Evolutionary conservation across 1,284 basidiomycete genomes (phyloP).

Genomic region (Rhizoctonia solani): DNA sequence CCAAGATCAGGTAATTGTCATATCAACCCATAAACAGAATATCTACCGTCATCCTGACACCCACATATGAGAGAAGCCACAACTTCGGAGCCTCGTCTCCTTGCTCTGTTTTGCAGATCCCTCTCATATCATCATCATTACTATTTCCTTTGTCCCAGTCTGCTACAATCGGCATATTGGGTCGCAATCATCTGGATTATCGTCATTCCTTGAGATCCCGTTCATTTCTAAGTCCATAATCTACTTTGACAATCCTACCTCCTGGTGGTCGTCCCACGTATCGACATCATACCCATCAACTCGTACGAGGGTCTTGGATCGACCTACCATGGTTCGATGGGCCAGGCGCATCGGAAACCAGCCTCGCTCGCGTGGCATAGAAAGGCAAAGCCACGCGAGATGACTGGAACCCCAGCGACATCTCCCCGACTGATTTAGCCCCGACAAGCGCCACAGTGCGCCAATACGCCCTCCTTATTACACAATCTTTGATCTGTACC

Average conservation of each 20-base stretch:
- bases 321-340: slow-evolving; percentile 22
- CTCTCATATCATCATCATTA: slow-evolving; percentile 18
- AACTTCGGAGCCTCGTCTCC: slow-evolving; percentile 14
- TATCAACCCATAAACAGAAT: slow-evolving; percentile 33
- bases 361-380: slow-evolving; percentile 35
- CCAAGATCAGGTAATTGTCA: slow-evolving; percentile 23
- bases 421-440: background rate
- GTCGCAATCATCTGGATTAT: slow-evolving; percentile 16
- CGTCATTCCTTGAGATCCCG: slow-evolving; percentile 27
- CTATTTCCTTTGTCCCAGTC: slow-evolving; percentile 17
- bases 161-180: slow-evolving; percentile 20
- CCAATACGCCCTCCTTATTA: background rate
- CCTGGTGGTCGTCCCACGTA: slow-evolving; percentile 10
- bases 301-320: slow-evolving; percentile 29
- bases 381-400: slow-evolving; percentile 33
- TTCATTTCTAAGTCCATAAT: slow-evolving; percentile 11
- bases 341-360: background rate
- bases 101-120: slow-evolving; percentile 21
- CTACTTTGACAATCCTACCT: slow-evolving; percentile 1
- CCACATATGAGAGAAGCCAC: slow-evolving; percentile 26
- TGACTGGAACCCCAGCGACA: slow-evolving; percentile 26
- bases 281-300: slow-evolving; percentile 11
- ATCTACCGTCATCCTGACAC: slow-evolving; percentile 10
- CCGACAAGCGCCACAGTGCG: slow-evolving; percentile 10
- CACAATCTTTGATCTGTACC: slow-evolving; percentile 33